Evolutionary conservation across 2,329 filamentous ascomycete species (phyloP).

Genomic region (Phaeosphaeriaceae sp.): DNA sequence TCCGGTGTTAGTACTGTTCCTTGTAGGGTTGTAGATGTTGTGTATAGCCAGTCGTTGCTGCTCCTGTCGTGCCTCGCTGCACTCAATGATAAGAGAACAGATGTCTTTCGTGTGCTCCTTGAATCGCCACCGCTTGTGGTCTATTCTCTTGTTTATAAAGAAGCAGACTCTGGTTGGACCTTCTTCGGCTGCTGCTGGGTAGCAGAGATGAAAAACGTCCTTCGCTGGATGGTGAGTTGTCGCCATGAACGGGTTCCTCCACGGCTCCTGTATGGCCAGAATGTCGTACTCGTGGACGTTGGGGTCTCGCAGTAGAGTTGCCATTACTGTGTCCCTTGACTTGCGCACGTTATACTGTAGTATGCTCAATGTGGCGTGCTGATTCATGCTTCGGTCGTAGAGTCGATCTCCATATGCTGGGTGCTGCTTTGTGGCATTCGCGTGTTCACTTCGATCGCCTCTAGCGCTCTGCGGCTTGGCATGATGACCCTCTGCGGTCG

Average conservation of each 20-base stretch:
- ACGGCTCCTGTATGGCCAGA: conserved; percentile 29
- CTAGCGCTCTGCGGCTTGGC: conserved; percentile 10
- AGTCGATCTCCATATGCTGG: conserved; percentile 17
- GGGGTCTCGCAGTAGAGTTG: conserved; percentile 25
- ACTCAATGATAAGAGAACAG: conserved; percentile 15
- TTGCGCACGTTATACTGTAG: conserved; percentile 29
- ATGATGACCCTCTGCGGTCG: conserved; percentile 10
- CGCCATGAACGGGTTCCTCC: conserved; percentile 22
- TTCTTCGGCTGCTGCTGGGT: no score
- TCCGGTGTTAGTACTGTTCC: conserved; percentile 3
- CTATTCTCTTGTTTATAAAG: conserved; percentile 31
- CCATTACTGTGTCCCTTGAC: conserved; percentile 29
- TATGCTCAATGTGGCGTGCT: conserved; percentile 20
- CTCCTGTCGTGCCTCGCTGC: conserved; percentile 1
- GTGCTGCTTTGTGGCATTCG: conserved; percentile 4
- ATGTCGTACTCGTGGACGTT: conserved; percentile 26
- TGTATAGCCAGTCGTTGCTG: conserved; percentile 12
- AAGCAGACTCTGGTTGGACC: conserved; percentile 27
- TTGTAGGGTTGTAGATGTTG: conserved; percentile 28
- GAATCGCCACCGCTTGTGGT: conserved; percentile 18
- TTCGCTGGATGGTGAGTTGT: conserved; percentile 31
- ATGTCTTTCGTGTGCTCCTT: conserved; percentile 21
- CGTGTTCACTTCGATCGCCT: conserved; percentile 7
- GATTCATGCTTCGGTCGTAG: conserved; percentile 16
- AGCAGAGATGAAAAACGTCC: conserved; percentile 24